Evolutionary conservation across 2,329 filamentous ascomycete species (phyloP).

Genomic region (Phyllosticta citrichinensis): DNA sequence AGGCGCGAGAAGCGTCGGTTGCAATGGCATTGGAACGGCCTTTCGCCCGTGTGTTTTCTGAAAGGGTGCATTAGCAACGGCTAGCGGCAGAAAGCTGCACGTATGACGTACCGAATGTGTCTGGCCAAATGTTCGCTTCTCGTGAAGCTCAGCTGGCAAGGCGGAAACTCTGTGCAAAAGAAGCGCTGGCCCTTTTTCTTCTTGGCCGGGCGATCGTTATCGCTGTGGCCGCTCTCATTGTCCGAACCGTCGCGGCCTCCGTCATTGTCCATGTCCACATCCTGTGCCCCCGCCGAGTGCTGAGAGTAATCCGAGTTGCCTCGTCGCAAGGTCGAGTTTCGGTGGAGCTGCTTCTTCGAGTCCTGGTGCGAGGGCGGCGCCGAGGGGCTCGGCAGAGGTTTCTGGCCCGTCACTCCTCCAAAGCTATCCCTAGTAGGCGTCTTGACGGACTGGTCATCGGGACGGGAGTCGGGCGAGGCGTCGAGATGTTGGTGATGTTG

Average conservation of each 20-base stretch:
- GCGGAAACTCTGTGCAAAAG: slow-evolving; percentile 90
- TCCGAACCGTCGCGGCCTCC: slow-evolving; percentile 46
- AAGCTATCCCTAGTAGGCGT: slow-evolving; percentile 55
- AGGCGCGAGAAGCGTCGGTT: slow-evolving; percentile 84
- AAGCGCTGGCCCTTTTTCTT: slow-evolving; percentile 97
- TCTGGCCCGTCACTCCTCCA: slow-evolving; percentile 36
- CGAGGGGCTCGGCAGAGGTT: slow-evolving; percentile 34
- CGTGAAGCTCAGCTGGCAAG: slow-evolving; percentile 90
- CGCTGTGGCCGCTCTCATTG: slow-evolving; percentile 39
- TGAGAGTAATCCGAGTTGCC: slow-evolving; percentile 25
- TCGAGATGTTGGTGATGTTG: slow-evolving; percentile 20
- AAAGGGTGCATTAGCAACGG: slow-evolving; percentile 17
- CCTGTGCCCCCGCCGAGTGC: slow-evolving; percentile 51
- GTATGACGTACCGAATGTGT: slow-evolving; percentile 65
- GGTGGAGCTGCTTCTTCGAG: slow-evolving; percentile 28
- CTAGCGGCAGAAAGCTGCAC: neutral
- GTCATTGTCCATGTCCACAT: slow-evolving; percentile 70
- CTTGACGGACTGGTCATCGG: slow-evolving; percentile 36
- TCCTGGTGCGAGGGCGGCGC: slow-evolving; percentile 42
- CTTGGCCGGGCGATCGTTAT: slow-evolving; percentile 60
- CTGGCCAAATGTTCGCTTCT: slow-evolving; percentile 89
- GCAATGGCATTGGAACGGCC: slow-evolving; percentile 94
- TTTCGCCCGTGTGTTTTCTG: slow-evolving; percentile 94
- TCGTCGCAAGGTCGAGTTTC: slow-evolving; percentile 3
- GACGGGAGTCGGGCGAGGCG: slow-evolving; percentile 17